Evolutionary conservation across 2,329 filamentous ascomycete genomes (phyloP).

Genomic region (Apiospora aurea): DNA sequence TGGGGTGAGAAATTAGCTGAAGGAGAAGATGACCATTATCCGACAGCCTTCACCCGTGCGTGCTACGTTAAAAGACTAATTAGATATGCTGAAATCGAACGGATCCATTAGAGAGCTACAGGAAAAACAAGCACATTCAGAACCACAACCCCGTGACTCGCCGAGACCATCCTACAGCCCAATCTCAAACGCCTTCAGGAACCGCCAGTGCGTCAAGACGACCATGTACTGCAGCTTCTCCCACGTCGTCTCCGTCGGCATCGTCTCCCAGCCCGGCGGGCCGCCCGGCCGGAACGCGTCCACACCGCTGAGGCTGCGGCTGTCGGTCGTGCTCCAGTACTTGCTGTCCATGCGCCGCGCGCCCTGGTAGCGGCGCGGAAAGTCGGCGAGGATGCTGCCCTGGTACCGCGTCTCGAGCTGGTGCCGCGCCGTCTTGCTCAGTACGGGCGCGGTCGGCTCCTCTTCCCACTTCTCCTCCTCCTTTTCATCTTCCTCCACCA

Average conservation of each 20-base stretch:
- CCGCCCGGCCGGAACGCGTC: slow-evolving; percentile 18
- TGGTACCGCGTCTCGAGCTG: slow-evolving; percentile 6
- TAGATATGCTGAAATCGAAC: too few relatives aligned
- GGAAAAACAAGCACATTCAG: too few relatives aligned
- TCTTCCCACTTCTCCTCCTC: too few relatives aligned
- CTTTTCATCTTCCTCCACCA: too few relatives aligned
- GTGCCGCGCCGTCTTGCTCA: neutral
- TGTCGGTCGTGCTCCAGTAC: neutral
- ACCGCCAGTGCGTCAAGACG: slow-evolving; percentile 52
- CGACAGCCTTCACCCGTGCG: too few relatives aligned
- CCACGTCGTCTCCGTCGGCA: slow-evolving; percentile 49
- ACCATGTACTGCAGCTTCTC: slow-evolving; percentile 52
- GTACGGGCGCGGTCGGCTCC: neutral
- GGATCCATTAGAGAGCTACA: too few relatives aligned
- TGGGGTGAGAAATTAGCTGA: too few relatives aligned
- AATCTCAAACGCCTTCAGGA: slow-evolving; percentile 35
- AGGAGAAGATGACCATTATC: too few relatives aligned
- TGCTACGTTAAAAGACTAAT: too few relatives aligned
- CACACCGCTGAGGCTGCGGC: neutral
- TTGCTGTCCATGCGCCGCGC: neutral
- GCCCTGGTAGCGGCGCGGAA: neutral
- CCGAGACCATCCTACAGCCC: neutral
- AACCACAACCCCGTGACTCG: too few relatives aligned
- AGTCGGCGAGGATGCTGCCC: neutral
- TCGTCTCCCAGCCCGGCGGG: slow-evolving; percentile 47